Percentiles rank a stretch among this genome's conserved stretches.
phyloP scores from a whole-genome alignment of 345 rosid species.

The Populus nigra region DNA sequence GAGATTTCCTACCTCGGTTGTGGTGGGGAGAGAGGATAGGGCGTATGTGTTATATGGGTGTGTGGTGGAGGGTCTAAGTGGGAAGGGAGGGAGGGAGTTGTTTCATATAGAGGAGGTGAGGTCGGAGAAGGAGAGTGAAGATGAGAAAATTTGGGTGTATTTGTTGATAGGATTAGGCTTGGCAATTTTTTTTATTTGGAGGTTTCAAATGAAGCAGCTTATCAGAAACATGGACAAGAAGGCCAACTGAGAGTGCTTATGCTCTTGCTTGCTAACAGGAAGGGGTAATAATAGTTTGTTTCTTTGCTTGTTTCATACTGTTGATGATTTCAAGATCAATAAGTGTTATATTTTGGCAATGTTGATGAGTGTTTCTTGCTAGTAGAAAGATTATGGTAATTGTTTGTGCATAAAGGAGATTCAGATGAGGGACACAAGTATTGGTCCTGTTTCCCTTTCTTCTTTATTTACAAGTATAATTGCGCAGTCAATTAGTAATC shows the following conservation, averaged over 20 bases:
- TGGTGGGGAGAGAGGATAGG: constrained; percentile 55
- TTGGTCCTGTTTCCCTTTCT: no score
- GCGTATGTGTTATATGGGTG: constrained; percentile 72
- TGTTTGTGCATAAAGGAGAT: no score
- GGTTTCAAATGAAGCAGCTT: constrained; percentile 81
- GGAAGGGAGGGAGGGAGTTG: constrained; percentile 38
- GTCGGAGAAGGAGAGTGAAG: constrained; percentile 55
- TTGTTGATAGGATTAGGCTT: constrained; percentile 68
- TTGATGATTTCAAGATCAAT: no score
- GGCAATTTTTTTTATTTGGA: constrained; percentile 77
- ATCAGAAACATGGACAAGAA: constrained; percentile 57
- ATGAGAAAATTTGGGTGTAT: constrained; percentile 64
- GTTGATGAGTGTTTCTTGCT: no score
- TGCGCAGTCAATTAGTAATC: no score
- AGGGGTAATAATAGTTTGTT: no score
- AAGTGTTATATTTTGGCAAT: no score
- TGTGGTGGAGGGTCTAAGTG: constrained; percentile 50
- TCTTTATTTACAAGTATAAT: no score
- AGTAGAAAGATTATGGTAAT: no score
- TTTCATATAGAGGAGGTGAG: constrained; percentile 51
- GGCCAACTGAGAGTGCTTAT: constrained; percentile 13
- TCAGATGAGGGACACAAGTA: no score
- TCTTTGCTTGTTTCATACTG: no score
- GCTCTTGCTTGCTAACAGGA: no score
- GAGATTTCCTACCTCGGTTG: constrained; percentile 58